Conservation (phyloP, 345 rosid genomes). For the Cardamine resedifolia region DNA sequence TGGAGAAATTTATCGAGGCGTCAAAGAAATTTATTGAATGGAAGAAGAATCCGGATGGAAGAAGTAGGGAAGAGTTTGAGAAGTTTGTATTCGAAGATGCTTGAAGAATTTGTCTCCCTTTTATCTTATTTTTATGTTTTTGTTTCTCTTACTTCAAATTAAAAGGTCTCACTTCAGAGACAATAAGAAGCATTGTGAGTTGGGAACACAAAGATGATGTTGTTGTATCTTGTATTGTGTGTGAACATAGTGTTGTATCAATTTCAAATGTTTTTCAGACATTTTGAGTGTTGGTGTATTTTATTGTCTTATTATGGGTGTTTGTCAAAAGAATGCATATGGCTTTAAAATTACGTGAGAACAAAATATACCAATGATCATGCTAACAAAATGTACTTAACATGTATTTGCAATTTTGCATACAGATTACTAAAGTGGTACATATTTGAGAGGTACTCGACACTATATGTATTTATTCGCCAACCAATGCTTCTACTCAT, state of each 20-base stretch:
- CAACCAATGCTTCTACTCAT: too few relatives aligned
- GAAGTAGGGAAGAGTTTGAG: conserved; percentile 56
- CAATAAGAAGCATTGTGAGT: not conserved
- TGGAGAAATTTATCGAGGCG: conserved; percentile 68
- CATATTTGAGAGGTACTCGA: too few relatives aligned
- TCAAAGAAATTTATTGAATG: conserved; percentile 59
- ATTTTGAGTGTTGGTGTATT: too few relatives aligned
- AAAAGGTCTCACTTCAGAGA: not conserved
- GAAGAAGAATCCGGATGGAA: conserved; percentile 67
- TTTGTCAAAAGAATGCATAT: too few relatives aligned
- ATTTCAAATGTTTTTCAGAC: not conserved
- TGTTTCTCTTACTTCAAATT: not conserved
- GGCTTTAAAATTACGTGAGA: too few relatives aligned
- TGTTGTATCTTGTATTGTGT: not conserved
- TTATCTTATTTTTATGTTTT: not conserved
- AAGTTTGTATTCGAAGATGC: conserved; percentile 46
- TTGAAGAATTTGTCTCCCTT: not conserved
- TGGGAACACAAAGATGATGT: conserved; percentile 3
- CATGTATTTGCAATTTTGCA: too few relatives aligned
- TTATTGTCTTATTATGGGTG: too few relatives aligned
- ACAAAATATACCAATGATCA: too few relatives aligned
- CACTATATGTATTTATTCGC: too few relatives aligned
- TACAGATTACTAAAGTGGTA: too few relatives aligned
- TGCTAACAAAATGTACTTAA: too few relatives aligned
- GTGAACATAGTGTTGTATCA: not conserved